Evolutionary conservation across 1,139 yeast genomes (phyloP), one percentile per base, ranked within the genome.

Genomic region (Ogataea hybrid): DNA sequence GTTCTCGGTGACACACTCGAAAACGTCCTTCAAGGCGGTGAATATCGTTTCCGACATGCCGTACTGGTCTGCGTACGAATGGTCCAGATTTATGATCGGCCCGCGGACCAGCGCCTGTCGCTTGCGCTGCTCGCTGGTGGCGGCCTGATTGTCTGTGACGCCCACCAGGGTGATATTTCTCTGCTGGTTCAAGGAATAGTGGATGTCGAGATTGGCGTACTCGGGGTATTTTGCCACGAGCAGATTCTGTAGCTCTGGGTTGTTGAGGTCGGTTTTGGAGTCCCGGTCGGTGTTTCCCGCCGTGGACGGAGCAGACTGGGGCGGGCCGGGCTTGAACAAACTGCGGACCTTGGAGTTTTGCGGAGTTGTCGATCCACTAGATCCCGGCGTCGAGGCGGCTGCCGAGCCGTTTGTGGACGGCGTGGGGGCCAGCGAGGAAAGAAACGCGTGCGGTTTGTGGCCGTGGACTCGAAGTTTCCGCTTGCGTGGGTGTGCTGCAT

Each of bases 61-160:
- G 42, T 74, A 73, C 36, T 71, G 71, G 22, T 64, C 64, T 22
- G 69, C 63, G 50, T 65, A 71, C 2, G 89, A 73, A 46, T 79
- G 77, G 59, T 90, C 97, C 37, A 90, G 63, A 58, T 89, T 88
- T 39, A 90, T 62, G 8, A 90, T 79, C 1, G 97, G 97, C 0
- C 97, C 97, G 44, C 75, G 77, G 25, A 81, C 67, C 37, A 90
- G 66, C 0, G 97, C 96, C 5, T 83, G 78, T 42, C 89, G 72
- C 58, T 90, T 90, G 33, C 96, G 70, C 51, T 79, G 84, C 58
- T 89, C 97, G 3, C 82, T 72, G 1, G 81, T 70, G 2, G 87
- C 84, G 42, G 69, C 68, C 6, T 77, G 69, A 51, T 72, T 77
- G 21, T 70, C 72, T 2, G 69, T 59, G 39, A 65, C 64, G 2